Evolutionary conservation across 1,284 basidiomycete genomes (phyloP).

Genomic region (Pulveroboletus sp.): DNA sequence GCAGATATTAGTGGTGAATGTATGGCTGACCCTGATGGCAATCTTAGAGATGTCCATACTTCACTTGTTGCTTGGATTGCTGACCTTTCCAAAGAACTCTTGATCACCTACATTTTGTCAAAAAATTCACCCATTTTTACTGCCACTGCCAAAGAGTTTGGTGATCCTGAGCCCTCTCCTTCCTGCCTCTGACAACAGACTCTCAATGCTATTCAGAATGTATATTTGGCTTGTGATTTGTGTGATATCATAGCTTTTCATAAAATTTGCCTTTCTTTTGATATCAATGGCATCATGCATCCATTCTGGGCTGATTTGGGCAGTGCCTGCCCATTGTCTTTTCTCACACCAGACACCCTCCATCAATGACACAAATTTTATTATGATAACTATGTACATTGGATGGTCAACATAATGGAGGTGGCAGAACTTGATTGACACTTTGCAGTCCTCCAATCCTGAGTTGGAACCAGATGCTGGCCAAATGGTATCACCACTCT

Average conservation of each 20-base stretch:
- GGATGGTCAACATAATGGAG: constrained; percentile 2
- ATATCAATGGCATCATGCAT: constrained; percentile 3
- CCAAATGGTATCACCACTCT: neutral
- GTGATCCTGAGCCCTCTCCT: neutral
- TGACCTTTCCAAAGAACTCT: constrained; percentile 3
- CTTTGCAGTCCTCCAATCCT: constrained; percentile 6
- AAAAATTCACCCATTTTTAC: constrained; percentile 9
- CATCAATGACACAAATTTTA: constrained; percentile 19
- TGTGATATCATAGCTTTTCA: constrained; percentile 8
- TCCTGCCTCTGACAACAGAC: neutral
- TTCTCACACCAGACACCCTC: constrained; percentile 16
- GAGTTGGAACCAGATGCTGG: neutral
- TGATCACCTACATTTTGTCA: neutral
- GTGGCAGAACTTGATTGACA: constrained; percentile 3
- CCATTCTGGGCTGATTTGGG: constrained; percentile 20
- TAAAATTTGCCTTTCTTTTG: neutral
- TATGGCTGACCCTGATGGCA: constrained; percentile 11
- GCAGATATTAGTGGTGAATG: neutral
- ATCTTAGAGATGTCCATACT: constrained; percentile 5
- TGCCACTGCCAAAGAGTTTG: constrained; percentile 1
- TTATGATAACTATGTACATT: neutral
- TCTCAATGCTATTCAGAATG: neutral
- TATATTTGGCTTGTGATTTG: neutral
- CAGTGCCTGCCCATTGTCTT: constrained; percentile 6
- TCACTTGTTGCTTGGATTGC: constrained; percentile 11